Evolutionary conservation across 257 asterid species (phyloP), one percentile per base, ranked within the genome.

Genomic region (Solanum raphanifolium): DNA sequence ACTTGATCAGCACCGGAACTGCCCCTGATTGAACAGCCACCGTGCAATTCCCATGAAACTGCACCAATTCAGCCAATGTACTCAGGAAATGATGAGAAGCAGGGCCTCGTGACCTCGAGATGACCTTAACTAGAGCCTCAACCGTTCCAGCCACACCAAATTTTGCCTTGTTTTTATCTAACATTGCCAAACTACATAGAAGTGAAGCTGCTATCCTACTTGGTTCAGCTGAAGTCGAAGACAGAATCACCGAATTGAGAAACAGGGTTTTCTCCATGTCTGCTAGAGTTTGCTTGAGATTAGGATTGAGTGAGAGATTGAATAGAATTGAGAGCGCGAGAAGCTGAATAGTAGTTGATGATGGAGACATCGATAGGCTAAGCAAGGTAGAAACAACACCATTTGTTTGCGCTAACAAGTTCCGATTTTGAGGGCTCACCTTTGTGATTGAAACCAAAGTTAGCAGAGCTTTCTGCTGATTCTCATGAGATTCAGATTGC

Each of bases 31-130:
- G 90, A 12, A 95, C 98, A 1, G 98, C 98, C 88, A 94, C 9
- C 11, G 96, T 95, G 92, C 98, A 95, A 88, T 95, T 95, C 46
- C 98, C 98, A 5, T 94, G 98, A 87, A 94, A 94, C 84, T 93
- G 98, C 84, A 93, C 96, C n/a, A 94, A 92, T 88, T 95, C 98
- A 13, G 95, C 94, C 55, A 95, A 89, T 31, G 95, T 86, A 88
- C 95, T 93, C 46, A 95, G 98, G 46, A 94, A 93, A 86, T 94
- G 95, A 88, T 94, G 96, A 4, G 93, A 72, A 65, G 96, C 93
- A 31, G 93, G 92, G 76, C 88, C 65, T 11, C 88, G 69, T 1
- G 92, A 91, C 35, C 89, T 90, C 32, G 91, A 91, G 13, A 94
- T 90, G 7, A 95, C 94, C 43, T 86, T 90, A 86, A 95, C 88